A percentile compares a stretch with the other conserved stretches of the same genome.
phyloP scores from a whole-genome alignment of 1,284 basidiomycete genomes.

The Ceratobasidium sp. region DNA sequence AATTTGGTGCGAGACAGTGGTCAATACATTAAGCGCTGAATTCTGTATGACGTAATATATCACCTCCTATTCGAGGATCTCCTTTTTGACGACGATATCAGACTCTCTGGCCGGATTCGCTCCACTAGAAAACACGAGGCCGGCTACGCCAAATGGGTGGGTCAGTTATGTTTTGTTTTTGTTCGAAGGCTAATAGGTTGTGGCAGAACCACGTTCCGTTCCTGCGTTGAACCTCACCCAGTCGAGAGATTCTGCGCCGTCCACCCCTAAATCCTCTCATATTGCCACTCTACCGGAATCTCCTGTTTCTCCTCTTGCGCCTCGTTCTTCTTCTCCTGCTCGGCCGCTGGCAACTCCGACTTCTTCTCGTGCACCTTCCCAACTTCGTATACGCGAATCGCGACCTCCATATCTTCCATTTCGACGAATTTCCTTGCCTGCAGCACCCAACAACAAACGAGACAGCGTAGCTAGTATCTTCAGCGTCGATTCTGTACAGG shows the following conservation, averaged over 20 bases:
- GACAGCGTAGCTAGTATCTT: constrained; percentile 40
- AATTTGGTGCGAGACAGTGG: neutral
- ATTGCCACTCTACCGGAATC: constrained; percentile 31
- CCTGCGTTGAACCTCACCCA: constrained; percentile 24
- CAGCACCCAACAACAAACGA: constrained; percentile 62
- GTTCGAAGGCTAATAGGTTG: neutral
- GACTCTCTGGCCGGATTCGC: constrained; percentile 23
- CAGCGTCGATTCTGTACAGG: constrained; percentile 36
- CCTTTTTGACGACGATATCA: constrained; percentile 35
- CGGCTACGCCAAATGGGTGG: constrained; percentile 43
- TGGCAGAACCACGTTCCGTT: constrained; percentile 19
- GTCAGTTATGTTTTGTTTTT: neutral
- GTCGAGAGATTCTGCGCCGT: constrained; percentile 24
- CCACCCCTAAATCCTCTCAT: constrained; percentile 31
- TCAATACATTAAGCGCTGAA: constrained; percentile 13
- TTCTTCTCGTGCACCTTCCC: constrained; percentile 22
- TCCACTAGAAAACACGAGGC: constrained; percentile 42
- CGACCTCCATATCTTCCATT: constrained; percentile 71
- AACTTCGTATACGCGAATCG: constrained; percentile 25
- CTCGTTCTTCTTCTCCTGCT: constrained; percentile 6
- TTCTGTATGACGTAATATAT: constrained; percentile 26
- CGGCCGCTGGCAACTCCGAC: neutral
- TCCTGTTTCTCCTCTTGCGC: constrained; percentile 18
- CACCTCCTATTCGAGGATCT: constrained; percentile 32
- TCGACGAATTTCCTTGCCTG: constrained; percentile 80